Base-by-base conservation (phyloP, 2,329 filamentous ascomycete genomes). In the Coleophoma eucalyptorum region DNA sequence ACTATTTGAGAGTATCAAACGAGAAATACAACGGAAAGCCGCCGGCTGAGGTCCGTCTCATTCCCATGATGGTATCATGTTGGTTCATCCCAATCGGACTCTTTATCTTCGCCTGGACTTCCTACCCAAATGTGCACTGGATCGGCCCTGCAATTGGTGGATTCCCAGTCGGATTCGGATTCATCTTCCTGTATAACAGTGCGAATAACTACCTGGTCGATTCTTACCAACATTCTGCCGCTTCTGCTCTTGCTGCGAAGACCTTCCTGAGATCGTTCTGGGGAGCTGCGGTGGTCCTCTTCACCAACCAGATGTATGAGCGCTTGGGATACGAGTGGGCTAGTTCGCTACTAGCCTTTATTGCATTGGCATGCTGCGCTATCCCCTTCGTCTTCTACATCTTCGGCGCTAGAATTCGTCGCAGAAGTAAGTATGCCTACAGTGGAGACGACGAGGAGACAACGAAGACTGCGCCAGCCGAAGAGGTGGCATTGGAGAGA, bases 301-400 rank as follows among this genome's bases (percentile, higher is more conserved):
- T 94, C 69, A 93, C 89, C 0, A 76, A 79, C 57, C 88, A 93
- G 67, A 93, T 94, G 89, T 91, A 90, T 68, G 67, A 77, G 44
- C 77, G 83, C 2, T 74, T 93, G 13, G 83, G 83, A 8, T 77
- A 90, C 67, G 83, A 90, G 65, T 93, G 89, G 89, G 89, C 89
- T 0, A 83, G 81, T 46, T 78, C 79, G 0, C 74, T 94, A 10
- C 71, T 94, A 8, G 89, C 80, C 0, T 92, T 92, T 59, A 76
- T 95, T 58, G 81, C 79, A 15, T 71, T 95, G 5, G 86, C 81
- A 0, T 95, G 90, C 72, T 95, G 90, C 66, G 81, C 76, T 0
- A 95, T 95, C 58, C 90, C 90, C 0, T 96, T 86, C 65, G 67
- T 89, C 21, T 96, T 96, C 70, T 96, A 87, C 75, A 82, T 75